Evolutionary conservation across 345 rosid species (phyloP).

Genomic region (Ceriops decandra): DNA sequence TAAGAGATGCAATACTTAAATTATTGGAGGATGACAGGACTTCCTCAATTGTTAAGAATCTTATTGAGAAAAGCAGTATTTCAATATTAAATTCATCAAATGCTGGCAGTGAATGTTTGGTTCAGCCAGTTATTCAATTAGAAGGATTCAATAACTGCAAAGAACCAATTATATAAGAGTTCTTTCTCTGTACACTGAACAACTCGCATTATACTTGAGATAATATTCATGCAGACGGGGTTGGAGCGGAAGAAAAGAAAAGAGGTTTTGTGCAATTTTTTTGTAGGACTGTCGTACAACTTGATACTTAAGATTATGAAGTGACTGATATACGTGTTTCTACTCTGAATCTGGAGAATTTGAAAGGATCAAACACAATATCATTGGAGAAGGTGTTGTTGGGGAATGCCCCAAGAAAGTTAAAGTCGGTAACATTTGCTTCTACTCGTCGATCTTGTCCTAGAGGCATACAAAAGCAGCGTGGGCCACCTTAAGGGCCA

Average conservation of each 20-base stretch:
- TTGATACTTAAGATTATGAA: too few species aligned
- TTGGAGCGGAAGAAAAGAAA: neutral
- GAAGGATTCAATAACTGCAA: neutral
- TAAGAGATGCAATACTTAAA: slow-evolving; percentile 45
- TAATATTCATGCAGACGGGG: neutral
- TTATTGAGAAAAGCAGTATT: slow-evolving; percentile 42
- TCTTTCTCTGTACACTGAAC: neutral
- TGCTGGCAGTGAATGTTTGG: slow-evolving; percentile 20
- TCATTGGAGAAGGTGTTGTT: too few species aligned
- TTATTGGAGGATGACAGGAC: slow-evolving; percentile 54
- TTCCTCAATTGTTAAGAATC: slow-evolving; percentile 41
- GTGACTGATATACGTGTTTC: too few species aligned
- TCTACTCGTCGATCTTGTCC: too few species aligned
- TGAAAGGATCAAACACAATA: too few species aligned
- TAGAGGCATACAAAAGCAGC: too few species aligned
- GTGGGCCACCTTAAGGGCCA: too few species aligned
- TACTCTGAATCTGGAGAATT: too few species aligned
- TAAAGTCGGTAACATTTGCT: too few species aligned
- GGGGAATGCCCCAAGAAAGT: too few species aligned
- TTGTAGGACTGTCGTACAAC: too few species aligned
- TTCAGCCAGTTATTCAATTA: slow-evolving; percentile 7
- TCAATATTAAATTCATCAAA: slow-evolving; percentile 27
- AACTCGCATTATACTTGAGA: neutral
- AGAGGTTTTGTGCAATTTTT: too few species aligned
- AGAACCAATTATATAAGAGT: neutral